phyloP scores from a whole-genome alignment of 2,329 filamentous ascomycete species.

The Chaetomiaceae sp. region DNA sequence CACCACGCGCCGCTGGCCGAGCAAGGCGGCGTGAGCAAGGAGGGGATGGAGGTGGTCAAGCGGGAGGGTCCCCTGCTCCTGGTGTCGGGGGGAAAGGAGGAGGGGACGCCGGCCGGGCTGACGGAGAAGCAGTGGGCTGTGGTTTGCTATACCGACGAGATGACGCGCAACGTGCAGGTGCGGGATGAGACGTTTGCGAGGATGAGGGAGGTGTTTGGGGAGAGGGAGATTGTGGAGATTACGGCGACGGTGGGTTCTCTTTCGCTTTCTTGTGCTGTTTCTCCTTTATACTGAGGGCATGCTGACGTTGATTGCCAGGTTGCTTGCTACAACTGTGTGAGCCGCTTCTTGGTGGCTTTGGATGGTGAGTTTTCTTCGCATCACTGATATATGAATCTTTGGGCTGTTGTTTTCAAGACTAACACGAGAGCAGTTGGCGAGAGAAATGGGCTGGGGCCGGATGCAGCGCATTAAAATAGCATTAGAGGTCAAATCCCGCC shows the following conservation, averaged over 20 bases:
- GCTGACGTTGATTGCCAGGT: constrained; percentile 35
- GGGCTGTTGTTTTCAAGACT: constrained; percentile 18
- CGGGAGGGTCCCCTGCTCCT: constrained; percentile 28
- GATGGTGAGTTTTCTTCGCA: constrained; percentile 62
- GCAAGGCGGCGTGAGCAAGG: constrained; percentile 52
- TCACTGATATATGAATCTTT: constrained; percentile 49
- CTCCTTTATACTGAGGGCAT: not conserved
- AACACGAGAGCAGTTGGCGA: constrained; percentile 48
- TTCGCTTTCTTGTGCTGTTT: not conserved
- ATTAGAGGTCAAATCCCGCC: not conserved
- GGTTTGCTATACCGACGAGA: constrained; percentile 72
- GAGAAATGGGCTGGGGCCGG: constrained; percentile 50
- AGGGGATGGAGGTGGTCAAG: constrained; percentile 45
- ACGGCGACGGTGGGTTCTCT: constrained; percentile 60
- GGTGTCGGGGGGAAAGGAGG: constrained; percentile 29
- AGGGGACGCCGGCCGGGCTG: constrained; percentile 42
- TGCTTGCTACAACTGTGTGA: constrained; percentile 81
- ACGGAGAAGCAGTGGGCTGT: constrained; percentile 63
- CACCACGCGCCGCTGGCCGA: constrained; percentile 68
- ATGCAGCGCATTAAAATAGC: constrained; percentile 36
- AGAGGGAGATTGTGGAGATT: constrained; percentile 74
- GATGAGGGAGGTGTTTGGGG: constrained; percentile 58
- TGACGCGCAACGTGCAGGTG: constrained; percentile 72
- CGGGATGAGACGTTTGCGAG: constrained; percentile 62
- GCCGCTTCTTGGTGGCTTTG: constrained; percentile 75